Percentiles rank a stretch among this genome's conserved stretches.
Evolutionary conservation across 306 rosid genomes (phyloP).

Genomic region (Rosa persica): DNA sequence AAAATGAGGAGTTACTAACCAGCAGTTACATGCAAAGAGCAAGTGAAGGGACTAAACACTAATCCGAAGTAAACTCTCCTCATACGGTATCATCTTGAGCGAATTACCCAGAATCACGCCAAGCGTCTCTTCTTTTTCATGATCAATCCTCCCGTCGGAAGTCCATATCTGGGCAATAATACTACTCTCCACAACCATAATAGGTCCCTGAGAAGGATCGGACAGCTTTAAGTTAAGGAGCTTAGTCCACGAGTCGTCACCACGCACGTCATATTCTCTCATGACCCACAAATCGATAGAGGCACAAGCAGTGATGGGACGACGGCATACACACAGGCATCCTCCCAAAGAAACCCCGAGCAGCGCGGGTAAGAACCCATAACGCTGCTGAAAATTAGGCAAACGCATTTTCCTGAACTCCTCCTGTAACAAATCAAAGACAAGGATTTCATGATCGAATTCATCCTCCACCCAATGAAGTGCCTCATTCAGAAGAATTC

Average conservation of each 20-base stretch:
- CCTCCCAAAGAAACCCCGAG: background rate
- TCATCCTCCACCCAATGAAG: background rate
- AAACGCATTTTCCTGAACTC: background rate
- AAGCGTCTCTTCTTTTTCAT: too few relatives aligned
- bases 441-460: background rate
- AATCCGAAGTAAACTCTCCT: too few relatives aligned
- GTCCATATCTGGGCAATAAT: too few relatives aligned
- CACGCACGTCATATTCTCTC: background rate
- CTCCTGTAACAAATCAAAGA: background rate
- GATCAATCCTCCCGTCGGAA: too few relatives aligned
- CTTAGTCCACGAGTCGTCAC: background rate
- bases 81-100: too few relatives aligned
- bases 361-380: too few relatives aligned
- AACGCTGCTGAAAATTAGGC: background rate
- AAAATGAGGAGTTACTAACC: too few relatives aligned
- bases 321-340: background rate
- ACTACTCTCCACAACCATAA: too few relatives aligned
- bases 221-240: background rate
- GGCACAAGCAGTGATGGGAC: background rate
- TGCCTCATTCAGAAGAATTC: background rate
- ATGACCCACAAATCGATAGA: background rate
- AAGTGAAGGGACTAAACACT: too few relatives aligned
- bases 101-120: too few relatives aligned
- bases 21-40: too few relatives aligned
- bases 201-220: background rate